phyloP scores from a whole-genome alignment of 2,329 filamentous ascomycete species.

The Aspergillus ibericus region DNA sequence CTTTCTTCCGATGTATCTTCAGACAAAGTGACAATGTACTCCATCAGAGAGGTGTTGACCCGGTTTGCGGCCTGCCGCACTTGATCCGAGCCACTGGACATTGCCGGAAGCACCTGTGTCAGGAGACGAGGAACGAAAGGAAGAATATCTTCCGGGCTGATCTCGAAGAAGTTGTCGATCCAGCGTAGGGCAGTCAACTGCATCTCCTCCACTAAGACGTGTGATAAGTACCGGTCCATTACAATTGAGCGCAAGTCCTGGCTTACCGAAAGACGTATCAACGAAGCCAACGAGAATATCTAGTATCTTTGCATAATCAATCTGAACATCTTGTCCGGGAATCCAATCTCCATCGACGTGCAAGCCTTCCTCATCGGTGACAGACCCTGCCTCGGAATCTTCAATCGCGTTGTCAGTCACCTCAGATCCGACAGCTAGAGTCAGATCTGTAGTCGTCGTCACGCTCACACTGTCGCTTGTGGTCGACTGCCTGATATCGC shows the following conservation, averaged over 20 bases:
- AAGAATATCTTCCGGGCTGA: slow-evolving; percentile 93
- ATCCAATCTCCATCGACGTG: slow-evolving; percentile 91
- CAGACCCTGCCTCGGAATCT: slow-evolving; percentile 45
- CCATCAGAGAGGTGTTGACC: slow-evolving; percentile 88
- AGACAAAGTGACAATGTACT: slow-evolving; percentile 88
- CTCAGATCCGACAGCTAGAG: slow-evolving; percentile 37
- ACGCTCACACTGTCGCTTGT: slow-evolving; percentile 68
- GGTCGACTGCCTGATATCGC: slow-evolving; percentile 68
- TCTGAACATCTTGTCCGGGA: slow-evolving; percentile 92
- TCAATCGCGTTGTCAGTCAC: slow-evolving; percentile 58
- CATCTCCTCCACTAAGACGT: slow-evolving; percentile 74
- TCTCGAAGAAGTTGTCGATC: slow-evolving; percentile 96
- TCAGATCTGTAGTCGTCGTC: slow-evolving; percentile 53
- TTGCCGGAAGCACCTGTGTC: slow-evolving; percentile 86
- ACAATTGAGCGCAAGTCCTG: background rate
- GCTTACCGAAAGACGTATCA: slow-evolving; percentile 71
- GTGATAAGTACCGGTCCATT: slow-evolving; percentile 2
- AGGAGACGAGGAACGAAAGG: slow-evolving; percentile 91
- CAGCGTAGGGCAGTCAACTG: slow-evolving; percentile 87
- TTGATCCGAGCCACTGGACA: slow-evolving; percentile 86
- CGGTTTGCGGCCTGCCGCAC: slow-evolving; percentile 84
- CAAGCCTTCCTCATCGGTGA: slow-evolving; percentile 55
- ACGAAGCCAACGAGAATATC: slow-evolving; percentile 89
- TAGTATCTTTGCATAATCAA: slow-evolving; percentile 88
- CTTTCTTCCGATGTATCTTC: slow-evolving; percentile 60